Percentiles rank a stretch among this genome's conserved stretches.
Evolutionary conservation across 306 rosid genomes (phyloP).

Genomic region (Fagus sylvatica): DNA sequence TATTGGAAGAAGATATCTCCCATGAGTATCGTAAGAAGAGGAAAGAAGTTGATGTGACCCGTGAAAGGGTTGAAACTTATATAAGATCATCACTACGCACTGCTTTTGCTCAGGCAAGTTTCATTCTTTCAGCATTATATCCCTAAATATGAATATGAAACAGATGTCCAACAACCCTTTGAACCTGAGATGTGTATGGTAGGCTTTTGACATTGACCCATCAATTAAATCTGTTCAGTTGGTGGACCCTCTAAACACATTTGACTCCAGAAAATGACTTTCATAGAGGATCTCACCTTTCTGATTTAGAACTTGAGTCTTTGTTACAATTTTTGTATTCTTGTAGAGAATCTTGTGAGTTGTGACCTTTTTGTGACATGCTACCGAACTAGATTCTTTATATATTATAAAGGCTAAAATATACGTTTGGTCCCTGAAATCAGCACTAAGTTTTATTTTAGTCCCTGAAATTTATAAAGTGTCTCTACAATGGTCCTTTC

Average conservation of each 20-base stretch:
- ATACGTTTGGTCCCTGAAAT: too few relatives aligned
- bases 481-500: too few relatives aligned
- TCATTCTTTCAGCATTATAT: slow-evolving; percentile 17
- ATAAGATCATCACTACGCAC: slow-evolving; percentile 73
- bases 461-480: too few relatives aligned
- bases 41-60: slow-evolving; percentile 49
- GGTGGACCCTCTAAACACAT: not conserved
- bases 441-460: too few relatives aligned
- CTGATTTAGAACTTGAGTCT: not conserved
- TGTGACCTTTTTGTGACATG: not conserved
- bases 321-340: not conserved
- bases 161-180: not conserved
- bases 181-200: not conserved
- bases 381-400: not conserved
- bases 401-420: too few relatives aligned
- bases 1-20: slow-evolving; percentile 55
- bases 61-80: slow-evolving; percentile 64
- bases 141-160: slow-evolving; percentile 24
- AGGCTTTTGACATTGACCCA: not conserved
- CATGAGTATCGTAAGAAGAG: slow-evolving; percentile 47
- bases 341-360: not conserved
- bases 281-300: not conserved
- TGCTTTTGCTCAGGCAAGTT: slow-evolving; percentile 85
- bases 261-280: not conserved
- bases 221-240: not conserved